These are phyloP conservation scores for Picochlorum costavermella DNA, from an alignment of 139 green algal genomes.

Conservation along the genomic window DNA sequence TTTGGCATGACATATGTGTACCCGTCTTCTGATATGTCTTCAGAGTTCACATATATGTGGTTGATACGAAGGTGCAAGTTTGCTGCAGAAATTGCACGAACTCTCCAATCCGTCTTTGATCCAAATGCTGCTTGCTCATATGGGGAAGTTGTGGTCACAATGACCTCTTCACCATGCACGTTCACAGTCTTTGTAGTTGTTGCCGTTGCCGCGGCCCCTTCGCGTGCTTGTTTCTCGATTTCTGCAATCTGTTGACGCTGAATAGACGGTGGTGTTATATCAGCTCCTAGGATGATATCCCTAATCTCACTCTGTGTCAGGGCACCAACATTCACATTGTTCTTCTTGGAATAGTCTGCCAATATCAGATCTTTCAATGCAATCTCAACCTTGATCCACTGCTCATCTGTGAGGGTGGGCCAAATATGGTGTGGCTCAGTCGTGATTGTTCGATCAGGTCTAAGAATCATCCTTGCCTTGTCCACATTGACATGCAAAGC, in stretches of 20 bases:
- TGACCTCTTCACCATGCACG: constrained; percentile 93
- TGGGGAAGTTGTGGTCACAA: constrained; percentile 93
- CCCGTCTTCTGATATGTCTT: constrained; percentile 88
- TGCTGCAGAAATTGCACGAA: constrained; percentile 89
- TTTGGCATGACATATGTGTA: constrained; percentile 99
- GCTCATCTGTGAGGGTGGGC: constrained; percentile 93
- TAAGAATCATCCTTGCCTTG: constrained; percentile 96
- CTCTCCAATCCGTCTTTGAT: constrained; percentile 96
- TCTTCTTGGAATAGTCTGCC: constrained; percentile 98
- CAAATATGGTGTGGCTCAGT: constrained; percentile 98
- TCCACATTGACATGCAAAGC: constrained; percentile 98
- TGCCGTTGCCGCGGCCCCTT: constrained; percentile 79
- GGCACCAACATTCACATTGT: constrained; percentile 96
- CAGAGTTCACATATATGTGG: constrained; percentile 98
- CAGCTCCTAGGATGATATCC: constrained; percentile 98
- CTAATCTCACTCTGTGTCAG: constrained; percentile 94
- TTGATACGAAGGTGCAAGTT: constrained; percentile 98
- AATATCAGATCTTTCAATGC: constrained; percentile 97
- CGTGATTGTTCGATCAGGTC: constrained; percentile 88
- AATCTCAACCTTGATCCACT: constrained; percentile 98
- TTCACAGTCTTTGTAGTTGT: constrained; percentile 93
- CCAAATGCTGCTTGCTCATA: constrained; percentile 95
- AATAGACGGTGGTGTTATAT: constrained; percentile 92
- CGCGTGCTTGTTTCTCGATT: constrained; percentile 88
- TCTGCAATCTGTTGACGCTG: constrained; percentile 99